phyloP scores from a whole-genome alignment of 306 rosid species.

The Sicyos baderoa region DNA sequence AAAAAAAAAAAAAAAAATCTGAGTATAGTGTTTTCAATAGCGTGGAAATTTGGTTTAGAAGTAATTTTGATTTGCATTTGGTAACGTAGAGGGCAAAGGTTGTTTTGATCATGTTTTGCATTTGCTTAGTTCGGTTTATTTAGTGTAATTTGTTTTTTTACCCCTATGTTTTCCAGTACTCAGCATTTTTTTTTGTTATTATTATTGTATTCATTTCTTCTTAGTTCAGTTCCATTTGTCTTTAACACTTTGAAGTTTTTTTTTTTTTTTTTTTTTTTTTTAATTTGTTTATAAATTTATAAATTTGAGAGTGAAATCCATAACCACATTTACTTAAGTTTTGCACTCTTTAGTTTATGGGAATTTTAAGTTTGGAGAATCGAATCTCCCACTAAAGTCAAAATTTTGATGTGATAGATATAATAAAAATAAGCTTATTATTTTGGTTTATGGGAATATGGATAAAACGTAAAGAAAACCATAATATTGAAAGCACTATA shows the following conservation, averaged over 20 bases:
- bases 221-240: not conserved
- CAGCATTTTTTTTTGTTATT: slow-evolving; percentile 1
- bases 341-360: not conserved
- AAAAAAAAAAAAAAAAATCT: too few relatives aligned
- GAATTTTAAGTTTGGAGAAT: not conserved
- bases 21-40: slow-evolving; percentile 7
- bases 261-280: too few relatives aligned
- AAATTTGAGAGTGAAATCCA: too few relatives aligned
- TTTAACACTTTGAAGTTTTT: not conserved
- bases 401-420: not conserved
- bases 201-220: not conserved
- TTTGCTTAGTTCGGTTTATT: slow-evolving; percentile 9
- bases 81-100: slow-evolving; percentile 11
- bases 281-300: too few relatives aligned
- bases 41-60: slow-evolving; percentile 14
- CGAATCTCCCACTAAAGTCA: too few relatives aligned
- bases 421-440: not conserved
- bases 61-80: slow-evolving; percentile 11
- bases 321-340: not conserved
- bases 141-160: slow-evolving; percentile 10
- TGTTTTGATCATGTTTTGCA: slow-evolving; percentile 19
- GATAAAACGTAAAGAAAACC: too few relatives aligned
- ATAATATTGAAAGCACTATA: too few relatives aligned
- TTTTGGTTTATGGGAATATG: too few relatives aligned
- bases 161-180: slow-evolving; percentile 4